Conservation (phyloP, 176 grass and related monocot species). For the Elymus sibiricus region DNA sequence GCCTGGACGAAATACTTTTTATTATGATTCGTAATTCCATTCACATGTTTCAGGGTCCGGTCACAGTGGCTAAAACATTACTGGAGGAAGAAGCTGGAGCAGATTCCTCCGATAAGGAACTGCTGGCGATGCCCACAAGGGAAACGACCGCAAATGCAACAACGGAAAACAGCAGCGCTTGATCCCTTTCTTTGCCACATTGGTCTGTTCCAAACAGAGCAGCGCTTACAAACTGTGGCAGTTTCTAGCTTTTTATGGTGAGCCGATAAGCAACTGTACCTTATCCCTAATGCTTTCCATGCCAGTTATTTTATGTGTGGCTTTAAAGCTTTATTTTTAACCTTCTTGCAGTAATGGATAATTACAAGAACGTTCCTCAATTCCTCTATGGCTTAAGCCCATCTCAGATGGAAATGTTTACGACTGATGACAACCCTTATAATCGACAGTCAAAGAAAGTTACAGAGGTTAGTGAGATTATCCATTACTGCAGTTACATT, state of each 20-base stretch:
- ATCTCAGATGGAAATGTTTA: conserved; percentile 66
- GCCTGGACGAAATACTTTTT: no score
- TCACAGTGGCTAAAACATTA: background rate
- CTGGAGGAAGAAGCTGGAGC: background rate
- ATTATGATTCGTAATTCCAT: background rate
- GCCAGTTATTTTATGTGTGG: background rate
- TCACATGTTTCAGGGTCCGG: background rate
- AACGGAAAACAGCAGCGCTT: background rate
- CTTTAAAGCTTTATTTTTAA: background rate
- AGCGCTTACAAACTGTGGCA: no score
- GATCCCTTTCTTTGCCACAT: background rate
- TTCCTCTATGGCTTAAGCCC: conserved; percentile 30
- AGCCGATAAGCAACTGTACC: no score
- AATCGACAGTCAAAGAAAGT: conserved; percentile 54
- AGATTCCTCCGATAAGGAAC: background rate
- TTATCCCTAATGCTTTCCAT: no score
- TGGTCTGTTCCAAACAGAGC: background rate
- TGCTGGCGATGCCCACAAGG: background rate
- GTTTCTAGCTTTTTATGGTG: no score
- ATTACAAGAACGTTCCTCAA: conserved; percentile 59
- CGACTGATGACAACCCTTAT: conserved; percentile 58
- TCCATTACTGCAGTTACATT: no score
- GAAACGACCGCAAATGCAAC: background rate
- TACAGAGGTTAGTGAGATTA: conserved; percentile 40
- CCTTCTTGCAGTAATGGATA: conserved; percentile 61